Base-by-base conservation (phyloP, 2,329 filamentous ascomycete genomes). In the Sordariomycetes sp. region DNA sequence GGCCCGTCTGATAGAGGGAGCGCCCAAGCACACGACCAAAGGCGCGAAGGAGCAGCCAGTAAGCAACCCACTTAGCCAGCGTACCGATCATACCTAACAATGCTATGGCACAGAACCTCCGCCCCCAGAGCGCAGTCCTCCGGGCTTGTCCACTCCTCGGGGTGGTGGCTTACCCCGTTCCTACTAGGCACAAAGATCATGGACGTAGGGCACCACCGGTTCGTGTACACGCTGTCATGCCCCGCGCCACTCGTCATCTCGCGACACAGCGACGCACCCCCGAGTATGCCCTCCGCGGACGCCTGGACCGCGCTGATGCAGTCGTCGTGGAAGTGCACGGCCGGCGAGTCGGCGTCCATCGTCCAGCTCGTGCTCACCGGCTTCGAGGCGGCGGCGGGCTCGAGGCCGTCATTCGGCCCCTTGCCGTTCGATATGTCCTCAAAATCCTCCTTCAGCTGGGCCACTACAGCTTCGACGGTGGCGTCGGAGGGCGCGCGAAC, bases 221-320 rank as follows among this genome's bases (percentile, higher is more conserved):
- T 35, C 60, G 63, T 59, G 64, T 72, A 6, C 67, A 68, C 50
- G 59, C 69, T 72, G 61, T 74, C 72, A 50, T 74, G 72, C 3
- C 70, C 69, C 2, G 72, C 72, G 22, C 72, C 72, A 59, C 71
- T 74, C 5, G 68, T 68, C 3, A 75, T 65, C 8, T 67, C 64
- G 22, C 53, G 60, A 65, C 63, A 68, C 22, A 67, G 61, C 28
- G 57, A 55, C 0, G 61, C 60, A 8, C 25, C 35, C 2, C 79
- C 75, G 46, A 80, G 77, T 8, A 83, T 72, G 2, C 76, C 76
- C 46, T 69, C 69, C 0, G 84, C 82, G 37, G 84, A 81, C 53
- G 79, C 72, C 59, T 79, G 74, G 1, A 89, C 84, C 24, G 83
- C 86, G 4, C 74, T 68, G 57, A 90, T 85, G 64, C 87, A 89